Evolutionary conservation across 257 asterid genomes (phyloP).

Genomic region (Eustoma russellianum): DNA sequence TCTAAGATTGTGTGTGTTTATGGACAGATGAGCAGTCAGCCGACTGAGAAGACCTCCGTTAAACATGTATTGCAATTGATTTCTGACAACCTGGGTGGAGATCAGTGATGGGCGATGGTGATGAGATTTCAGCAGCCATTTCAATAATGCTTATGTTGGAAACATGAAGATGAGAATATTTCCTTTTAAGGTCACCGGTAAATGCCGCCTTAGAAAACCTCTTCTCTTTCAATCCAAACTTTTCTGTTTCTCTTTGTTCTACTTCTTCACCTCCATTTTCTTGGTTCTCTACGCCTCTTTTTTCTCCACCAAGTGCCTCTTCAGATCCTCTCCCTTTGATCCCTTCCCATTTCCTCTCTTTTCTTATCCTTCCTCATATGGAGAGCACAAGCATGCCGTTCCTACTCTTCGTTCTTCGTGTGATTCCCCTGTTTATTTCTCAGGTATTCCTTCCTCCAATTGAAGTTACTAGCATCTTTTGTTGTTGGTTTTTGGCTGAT

Average conservation of each 20-base stretch:
- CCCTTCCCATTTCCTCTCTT: conserved; percentile 64
- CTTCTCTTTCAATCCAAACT: conserved; percentile 64
- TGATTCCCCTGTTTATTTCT: conserved; percentile 66
- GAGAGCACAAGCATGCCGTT: conserved; percentile 72
- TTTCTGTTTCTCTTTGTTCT: conserved; percentile 63
- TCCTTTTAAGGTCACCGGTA: no score
- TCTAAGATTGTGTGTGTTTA: no score
- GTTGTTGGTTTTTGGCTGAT: background rate
- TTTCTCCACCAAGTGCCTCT: conserved; percentile 57
- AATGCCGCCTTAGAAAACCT: conserved; percentile 23
- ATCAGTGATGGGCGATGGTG: no score
- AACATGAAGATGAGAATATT: no score
- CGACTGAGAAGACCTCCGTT: no score
- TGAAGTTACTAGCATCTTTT: no score
- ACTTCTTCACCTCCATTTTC: conserved; percentile 49
- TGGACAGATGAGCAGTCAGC: no score
- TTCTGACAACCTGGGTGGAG: no score
- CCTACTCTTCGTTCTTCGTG: conserved; percentile 79
- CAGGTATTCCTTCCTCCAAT: no score
- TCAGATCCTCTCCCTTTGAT: conserved; percentile 65
- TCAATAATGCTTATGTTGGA: no score
- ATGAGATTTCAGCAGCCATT: no score
- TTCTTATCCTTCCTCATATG: conserved; percentile 70
- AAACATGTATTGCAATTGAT: no score
- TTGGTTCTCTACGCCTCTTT: conserved; percentile 39